These are phyloP conservation scores for Aspergillus thermomutatus DNA, from an alignment of 2,329 filamentous ascomycete genomes.

Conservation along the genomic window DNA sequence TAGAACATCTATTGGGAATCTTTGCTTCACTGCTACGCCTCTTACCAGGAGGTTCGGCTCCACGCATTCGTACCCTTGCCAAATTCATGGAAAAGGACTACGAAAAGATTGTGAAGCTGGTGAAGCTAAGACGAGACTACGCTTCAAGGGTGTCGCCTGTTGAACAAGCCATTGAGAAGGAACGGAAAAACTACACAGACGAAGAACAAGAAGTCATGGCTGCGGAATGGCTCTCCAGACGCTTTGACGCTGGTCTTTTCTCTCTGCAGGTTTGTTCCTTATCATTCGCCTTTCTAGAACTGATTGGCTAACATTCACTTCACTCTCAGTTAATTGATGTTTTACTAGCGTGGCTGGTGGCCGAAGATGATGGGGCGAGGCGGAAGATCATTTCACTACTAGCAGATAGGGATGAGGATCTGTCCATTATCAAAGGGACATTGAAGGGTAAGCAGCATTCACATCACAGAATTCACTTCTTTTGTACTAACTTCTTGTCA, in stretches of 20 bases:
- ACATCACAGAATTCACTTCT: not conserved
- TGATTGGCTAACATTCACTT: not conserved
- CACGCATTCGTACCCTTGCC: slow-evolving; percentile 77
- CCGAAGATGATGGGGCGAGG: slow-evolving; percentile 77
- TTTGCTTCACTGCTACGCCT: slow-evolving; percentile 78
- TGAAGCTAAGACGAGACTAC: slow-evolving; percentile 70
- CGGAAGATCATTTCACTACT: slow-evolving; percentile 62
- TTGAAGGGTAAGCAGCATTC: slow-evolving; percentile 54
- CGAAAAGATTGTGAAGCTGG: slow-evolving; percentile 71
- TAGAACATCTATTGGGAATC: slow-evolving; percentile 80
- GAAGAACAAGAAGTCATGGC: slow-evolving; percentile 62
- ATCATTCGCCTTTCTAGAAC: not conserved
- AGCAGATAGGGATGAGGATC: slow-evolving; percentile 63
- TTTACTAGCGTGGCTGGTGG: slow-evolving; percentile 83
- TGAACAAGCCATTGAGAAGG: slow-evolving; percentile 59
- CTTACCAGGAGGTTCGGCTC: slow-evolving; percentile 71
- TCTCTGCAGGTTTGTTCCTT: slow-evolving; percentile 59
- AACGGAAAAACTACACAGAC: slow-evolving; percentile 53
- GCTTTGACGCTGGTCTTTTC: slow-evolving; percentile 81
- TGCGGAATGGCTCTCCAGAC: slow-evolving; percentile 68
- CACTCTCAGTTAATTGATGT: slow-evolving; percentile 64
- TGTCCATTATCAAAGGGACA: slow-evolving; percentile 63
- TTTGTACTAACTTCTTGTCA: slow-evolving; percentile 14
- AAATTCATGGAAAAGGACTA: slow-evolving; percentile 97
- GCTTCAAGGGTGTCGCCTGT: slow-evolving; percentile 59